These are phyloP conservation scores for Fusarium cicatricum DNA, from an alignment of 2,329 filamentous ascomycete genomes.

Conservation along the genomic window DNA sequence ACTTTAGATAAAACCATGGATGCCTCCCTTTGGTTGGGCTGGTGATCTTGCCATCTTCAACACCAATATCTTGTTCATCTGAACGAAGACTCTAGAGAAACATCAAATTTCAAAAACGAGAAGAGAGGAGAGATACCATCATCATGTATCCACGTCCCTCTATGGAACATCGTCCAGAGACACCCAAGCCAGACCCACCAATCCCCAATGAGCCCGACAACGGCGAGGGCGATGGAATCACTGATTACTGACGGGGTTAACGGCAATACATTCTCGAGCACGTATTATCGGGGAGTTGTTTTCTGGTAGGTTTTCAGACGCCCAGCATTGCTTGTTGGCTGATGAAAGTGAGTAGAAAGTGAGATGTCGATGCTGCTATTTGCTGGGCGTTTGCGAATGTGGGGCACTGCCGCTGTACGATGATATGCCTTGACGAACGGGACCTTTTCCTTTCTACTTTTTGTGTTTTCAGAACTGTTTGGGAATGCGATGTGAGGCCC, in stretches of 20 bases:
- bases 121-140: background rate
- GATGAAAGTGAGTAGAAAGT: conserved; percentile 22
- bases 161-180: conserved; percentile 43
- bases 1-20: conserved; percentile 14
- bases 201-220: conserved; percentile 44
- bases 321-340: conserved; percentile 11
- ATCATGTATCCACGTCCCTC: conserved; percentile 16
- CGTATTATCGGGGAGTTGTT: background rate
- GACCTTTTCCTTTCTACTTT: background rate
- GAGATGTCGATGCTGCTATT: conserved; percentile 9
- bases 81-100: background rate
- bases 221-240: conserved; percentile 45
- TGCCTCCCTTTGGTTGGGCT: background rate
- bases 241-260: conserved; percentile 36
- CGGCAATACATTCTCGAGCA: background rate
- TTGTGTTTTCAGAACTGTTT: background rate
- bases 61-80: background rate
- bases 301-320: conserved; percentile 17
- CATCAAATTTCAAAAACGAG: background rate
- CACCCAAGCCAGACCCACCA: conserved; percentile 44
- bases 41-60: background rate
- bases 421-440: conserved; percentile 2
- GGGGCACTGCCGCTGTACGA: conserved; percentile 7
- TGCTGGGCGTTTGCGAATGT: conserved; percentile 12
- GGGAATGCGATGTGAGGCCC: background rate